A percentile compares a stretch with the other conserved stretches of the same genome.
Conservation (phyloP, 2,329 filamentous ascomycete species). For the Aspergillus texensis region DNA sequence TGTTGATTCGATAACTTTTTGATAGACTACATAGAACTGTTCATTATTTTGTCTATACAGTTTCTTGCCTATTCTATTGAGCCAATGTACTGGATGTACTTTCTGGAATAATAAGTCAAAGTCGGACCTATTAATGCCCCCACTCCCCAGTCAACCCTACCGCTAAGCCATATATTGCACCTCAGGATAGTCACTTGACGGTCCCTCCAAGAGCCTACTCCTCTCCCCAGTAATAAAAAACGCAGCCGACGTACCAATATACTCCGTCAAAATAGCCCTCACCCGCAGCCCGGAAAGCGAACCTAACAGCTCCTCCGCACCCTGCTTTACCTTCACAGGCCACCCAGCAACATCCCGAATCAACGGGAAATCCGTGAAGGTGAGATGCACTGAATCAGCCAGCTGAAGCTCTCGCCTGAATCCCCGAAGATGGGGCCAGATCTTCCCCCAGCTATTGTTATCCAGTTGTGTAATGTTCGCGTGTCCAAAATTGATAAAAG, state of each 20-base stretch:
- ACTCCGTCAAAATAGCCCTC: background rate
- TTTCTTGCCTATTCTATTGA: too few relatives aligned
- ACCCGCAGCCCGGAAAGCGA: background rate
- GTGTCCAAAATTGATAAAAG: background rate
- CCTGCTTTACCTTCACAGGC: background rate
- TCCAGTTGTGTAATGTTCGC: background rate
- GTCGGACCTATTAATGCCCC: background rate
- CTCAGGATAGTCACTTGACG: background rate
- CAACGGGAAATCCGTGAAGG: background rate
- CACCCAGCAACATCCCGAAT: background rate
- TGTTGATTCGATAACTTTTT: too few relatives aligned
- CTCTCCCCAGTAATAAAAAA: background rate
- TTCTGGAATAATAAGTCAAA: too few relatives aligned
- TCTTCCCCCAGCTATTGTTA: background rate
- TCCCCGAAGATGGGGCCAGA: background rate
- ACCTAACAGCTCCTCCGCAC: background rate
- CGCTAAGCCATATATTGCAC: background rate
- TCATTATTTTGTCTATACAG: fast-evolving
- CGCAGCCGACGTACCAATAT: background rate
- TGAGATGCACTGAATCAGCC: background rate
- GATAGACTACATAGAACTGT: too few relatives aligned
- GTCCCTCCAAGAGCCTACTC: background rate
- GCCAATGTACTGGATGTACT: background rate
- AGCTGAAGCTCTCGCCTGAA: background rate
- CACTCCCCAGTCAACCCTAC: too few relatives aligned